Base-by-base conservation (phyloP, 441 rosid species). In the Mallotus repandus region DNA sequence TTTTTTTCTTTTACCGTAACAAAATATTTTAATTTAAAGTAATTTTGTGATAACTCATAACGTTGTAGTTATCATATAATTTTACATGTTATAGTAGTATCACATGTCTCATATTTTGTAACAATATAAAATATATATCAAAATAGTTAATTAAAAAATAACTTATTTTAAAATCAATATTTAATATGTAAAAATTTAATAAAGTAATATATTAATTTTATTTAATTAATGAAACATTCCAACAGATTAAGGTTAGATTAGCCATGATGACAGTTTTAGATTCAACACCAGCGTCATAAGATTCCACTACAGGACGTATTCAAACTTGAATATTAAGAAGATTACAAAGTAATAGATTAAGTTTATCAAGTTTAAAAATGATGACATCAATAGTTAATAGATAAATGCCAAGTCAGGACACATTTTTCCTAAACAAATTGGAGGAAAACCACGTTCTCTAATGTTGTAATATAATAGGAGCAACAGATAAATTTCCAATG, bases 201-300 rank as follows among this genome's bases (percentile, higher is more conserved):
- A 25, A 25, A 25, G 29, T 25, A 25, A 25, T 25, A 25, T 25
- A 25, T 25, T 25, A 25, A 25, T 25, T 25, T 25, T 25, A 25
- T 2, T 25, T 25, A 25, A 25, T 25, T 25, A n/a, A 54, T 25
- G 19, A 9, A 59, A 22, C 32, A 50, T 22, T 66, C 21, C 63
- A 68, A 77, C 52, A 75, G 25, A 63, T 25, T 58, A 9, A 41
- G 57, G 68, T 69, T 56, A 54, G 32, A 73, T 46, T 35, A 46
- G 41, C 59, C 38, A 75, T 7, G 22, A 61, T 69, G 68, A 79
- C 18, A 32, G 35, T 45, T 65, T 70, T 49, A 48, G 61, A 66
- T 68, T 67, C 69, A 70, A 69, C 63, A 93, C 98, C 54, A 92
- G 80, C 59, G 97, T 86, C 97, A 94, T 87, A 45, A 90, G 84